phyloP scores from a whole-genome alignment of 306 rosid species.

The Vigna mungo region DNA sequence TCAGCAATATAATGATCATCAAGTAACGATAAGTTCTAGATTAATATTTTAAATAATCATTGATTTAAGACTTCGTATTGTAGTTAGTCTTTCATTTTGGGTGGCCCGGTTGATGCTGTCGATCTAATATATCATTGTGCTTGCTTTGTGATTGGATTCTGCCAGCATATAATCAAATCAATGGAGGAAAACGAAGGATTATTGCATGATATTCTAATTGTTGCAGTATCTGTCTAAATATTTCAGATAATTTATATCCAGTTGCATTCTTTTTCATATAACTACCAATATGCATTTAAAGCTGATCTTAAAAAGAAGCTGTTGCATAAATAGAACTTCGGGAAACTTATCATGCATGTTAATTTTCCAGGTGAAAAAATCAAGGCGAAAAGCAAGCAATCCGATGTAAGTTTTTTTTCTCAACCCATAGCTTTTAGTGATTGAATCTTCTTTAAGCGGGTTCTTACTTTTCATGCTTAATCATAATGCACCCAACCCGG shows the following conservation, averaged over 20 bases:
- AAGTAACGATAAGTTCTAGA: not conserved
- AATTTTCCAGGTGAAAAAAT: slow-evolving; percentile 42
- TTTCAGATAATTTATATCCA: not conserved
- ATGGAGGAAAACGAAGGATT: slow-evolving; percentile 9
- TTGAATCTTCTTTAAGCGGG: slow-evolving; percentile 28
- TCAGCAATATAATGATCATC: slow-evolving; percentile 8
- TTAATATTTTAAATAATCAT: slow-evolving; percentile 1
- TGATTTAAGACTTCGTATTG: slow-evolving; percentile 18
- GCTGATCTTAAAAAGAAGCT: not conserved
- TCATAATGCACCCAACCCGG: slow-evolving; percentile 6
- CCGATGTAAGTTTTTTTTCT: slow-evolving; percentile 36
- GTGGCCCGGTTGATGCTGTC: slow-evolving; percentile 21
- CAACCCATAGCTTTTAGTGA: slow-evolving; percentile 18
- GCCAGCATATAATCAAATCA: slow-evolving; percentile 34
- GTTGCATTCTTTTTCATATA: slow-evolving; percentile 22
- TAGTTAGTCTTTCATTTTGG: slow-evolving; percentile 19
- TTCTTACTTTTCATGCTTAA: slow-evolving; percentile 28
- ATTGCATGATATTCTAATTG: not conserved
- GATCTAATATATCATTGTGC: not conserved
- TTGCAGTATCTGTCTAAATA: slow-evolving; percentile 11
- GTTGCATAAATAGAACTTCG: slow-evolving; percentile 24
- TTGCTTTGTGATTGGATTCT: slow-evolving; percentile 13
- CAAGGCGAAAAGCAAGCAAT: slow-evolving; percentile 33
- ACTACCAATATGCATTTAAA: slow-evolving; percentile 5
- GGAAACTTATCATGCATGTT: slow-evolving; percentile 29